Base-by-base conservation (phyloP, 495 filamentous ascomycete genomes). In the Penicillium silybi region DNA sequence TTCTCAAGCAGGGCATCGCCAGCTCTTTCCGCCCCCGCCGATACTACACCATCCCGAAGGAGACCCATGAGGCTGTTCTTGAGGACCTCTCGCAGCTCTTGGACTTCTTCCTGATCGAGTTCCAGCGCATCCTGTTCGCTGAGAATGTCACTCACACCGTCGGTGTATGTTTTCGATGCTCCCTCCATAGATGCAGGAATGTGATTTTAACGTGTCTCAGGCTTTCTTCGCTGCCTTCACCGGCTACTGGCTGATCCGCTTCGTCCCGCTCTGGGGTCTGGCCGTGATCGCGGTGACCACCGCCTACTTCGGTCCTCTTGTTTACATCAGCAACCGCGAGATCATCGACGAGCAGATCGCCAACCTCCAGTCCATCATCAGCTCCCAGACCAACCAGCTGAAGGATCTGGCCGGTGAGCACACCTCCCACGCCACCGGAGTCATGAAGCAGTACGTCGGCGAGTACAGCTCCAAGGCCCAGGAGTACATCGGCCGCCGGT, bases 41-140 rank as follows among this genome's bases (percentile, higher is more conserved):
- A 65, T 99, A 99, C 78, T 96, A 92, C 72, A 96, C 89, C 22
- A 77, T 99, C 35, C 85, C 91, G 9, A 83, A 87, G 59, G 89
- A 93, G 57, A 89, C 88, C 8, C 74, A 96, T 13, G 89, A 97
- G 59, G 73, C 78, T 47, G 62, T 90, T 15, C 77, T 91, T 46
- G 91, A 90, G 55, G 93, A 97, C 63, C 65, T 92, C 26, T 87
- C 92, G 66, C 91, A 97, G 70, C 77, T 99, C 43, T 73, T 92
- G 72, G 96, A 99, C 80, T 99, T 99, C 75, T 90, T 97, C 73
- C 79, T 96, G 57, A 90, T 99, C 56, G 93, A 99, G 74, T 85
- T 89, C 67, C 93, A 99, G 80, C 85, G 95, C 52, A 82, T 99
- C 61, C 59, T 97, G 47, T 99, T 95, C 59, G 93, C 85, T 45